phyloP scores from a whole-genome alignment of 495 filamentous ascomycete genomes.

The Filosporella fistucella region DNA sequence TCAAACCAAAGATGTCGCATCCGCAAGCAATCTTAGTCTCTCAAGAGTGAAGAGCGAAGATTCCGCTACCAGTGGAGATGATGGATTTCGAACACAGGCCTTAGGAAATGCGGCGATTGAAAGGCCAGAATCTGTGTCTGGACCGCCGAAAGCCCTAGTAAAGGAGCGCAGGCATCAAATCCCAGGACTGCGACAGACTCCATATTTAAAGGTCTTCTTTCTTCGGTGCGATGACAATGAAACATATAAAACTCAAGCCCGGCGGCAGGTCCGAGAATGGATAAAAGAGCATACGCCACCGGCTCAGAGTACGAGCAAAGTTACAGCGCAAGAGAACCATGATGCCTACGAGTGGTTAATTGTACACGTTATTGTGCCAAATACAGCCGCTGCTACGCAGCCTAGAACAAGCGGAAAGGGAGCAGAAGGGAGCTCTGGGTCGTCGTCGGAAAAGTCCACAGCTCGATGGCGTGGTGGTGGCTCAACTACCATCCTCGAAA shows the following conservation, averaged over 20 bases:
- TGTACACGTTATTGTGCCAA: constrained; percentile 80
- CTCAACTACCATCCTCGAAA: constrained; percentile 79
- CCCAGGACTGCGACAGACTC: constrained; percentile 86
- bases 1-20: constrained; percentile 22
- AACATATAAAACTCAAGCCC: constrained; percentile 74
- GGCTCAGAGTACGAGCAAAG: constrained; percentile 43
- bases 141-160: constrained; percentile 17
- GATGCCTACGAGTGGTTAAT: constrained; percentile 98
- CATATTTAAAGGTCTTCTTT: constrained; percentile 87
- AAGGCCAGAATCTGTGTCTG: constrained; percentile 15
- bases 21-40: constrained; percentile 33
- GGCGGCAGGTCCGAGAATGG: constrained; percentile 84
- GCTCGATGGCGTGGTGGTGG: constrained; percentile 72
- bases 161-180: constrained; percentile 88
- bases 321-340: constrained; percentile 62
- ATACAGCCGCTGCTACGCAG: constrained; percentile 70
- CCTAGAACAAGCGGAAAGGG: constrained; percentile 45
- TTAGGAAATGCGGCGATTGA: constrained; percentile 19
- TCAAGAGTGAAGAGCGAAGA: constrained; percentile 37
- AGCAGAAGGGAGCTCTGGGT: constrained; percentile 31
- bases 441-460: constrained; percentile 32
- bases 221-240: constrained; percentile 94
- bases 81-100: constrained; percentile 46
- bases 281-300: constrained; percentile 66
- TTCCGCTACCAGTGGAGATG: constrained; percentile 35